phyloP scores from a whole-genome alignment of 495 filamentous ascomycete genomes.

The Rhizodiscina lignyota region DNA sequence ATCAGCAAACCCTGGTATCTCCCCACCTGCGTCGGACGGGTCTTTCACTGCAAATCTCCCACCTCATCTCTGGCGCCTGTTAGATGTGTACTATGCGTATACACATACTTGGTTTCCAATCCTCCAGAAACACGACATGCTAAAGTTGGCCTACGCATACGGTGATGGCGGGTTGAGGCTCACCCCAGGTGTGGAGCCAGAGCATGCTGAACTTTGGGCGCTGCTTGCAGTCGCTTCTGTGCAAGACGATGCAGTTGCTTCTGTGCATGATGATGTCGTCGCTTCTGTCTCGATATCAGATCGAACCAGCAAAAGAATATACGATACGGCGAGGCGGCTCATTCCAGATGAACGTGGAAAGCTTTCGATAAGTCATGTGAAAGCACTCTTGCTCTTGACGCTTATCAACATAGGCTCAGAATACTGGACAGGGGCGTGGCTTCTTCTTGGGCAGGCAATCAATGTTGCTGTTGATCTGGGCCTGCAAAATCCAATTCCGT shows the following conservation, averaged over 20 bases:
- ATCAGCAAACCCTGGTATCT: not conserved
- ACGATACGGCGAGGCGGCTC: constrained; percentile 37
- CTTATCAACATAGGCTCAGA: constrained; percentile 40
- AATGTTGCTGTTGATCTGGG: constrained; percentile 37
- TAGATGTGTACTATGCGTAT: constrained; percentile 57
- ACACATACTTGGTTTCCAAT: constrained; percentile 63
- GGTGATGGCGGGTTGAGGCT: constrained; percentile 18
- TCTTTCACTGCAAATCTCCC: constrained; percentile 26
- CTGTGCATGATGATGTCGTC: constrained; percentile 9
- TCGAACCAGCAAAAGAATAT: constrained; percentile 39
- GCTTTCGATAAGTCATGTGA: constrained; percentile 43
- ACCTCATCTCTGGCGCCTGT: constrained; percentile 41
- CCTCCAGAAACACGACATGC: constrained; percentile 49
- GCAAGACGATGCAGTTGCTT: constrained; percentile 16
- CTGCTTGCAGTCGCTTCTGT: constrained; percentile 37
- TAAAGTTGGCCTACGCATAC: constrained; percentile 34
- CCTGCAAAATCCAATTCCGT: constrained; percentile 12
- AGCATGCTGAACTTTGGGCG: constrained; percentile 49
- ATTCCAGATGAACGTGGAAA: constrained; percentile 40
- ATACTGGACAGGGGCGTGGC: constrained; percentile 38
- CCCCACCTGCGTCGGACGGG: too few species aligned
- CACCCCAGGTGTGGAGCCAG: constrained; percentile 25
- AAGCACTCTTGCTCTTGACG: constrained; percentile 44
- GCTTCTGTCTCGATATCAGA: too few species aligned
- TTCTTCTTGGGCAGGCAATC: constrained; percentile 44